These are phyloP conservation scores for Neurospora pannonica DNA, from an alignment of 495 filamentous ascomycete species.

Conservation along the genomic window DNA sequence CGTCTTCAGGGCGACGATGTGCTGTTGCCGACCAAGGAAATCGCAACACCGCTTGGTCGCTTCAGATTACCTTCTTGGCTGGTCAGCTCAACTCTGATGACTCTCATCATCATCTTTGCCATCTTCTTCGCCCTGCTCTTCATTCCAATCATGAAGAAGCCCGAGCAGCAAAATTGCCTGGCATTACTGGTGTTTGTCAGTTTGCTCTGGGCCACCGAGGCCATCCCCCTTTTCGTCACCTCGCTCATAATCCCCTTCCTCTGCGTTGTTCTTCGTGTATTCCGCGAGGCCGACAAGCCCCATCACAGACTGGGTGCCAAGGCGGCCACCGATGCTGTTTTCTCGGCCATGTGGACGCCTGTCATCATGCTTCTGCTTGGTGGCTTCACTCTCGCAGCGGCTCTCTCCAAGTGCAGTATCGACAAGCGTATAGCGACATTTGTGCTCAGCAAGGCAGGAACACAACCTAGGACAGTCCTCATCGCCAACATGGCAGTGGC, in stretches of 20 bases:
- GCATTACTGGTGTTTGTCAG: conserved; percentile 91
- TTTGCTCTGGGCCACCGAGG: conserved; percentile 95
- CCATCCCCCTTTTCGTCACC: conserved; percentile 95
- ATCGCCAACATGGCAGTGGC: conserved; percentile 98
- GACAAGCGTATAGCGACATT: conserved; percentile 95
- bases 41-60: conserved; percentile 72
- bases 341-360: conserved; percentile 96
- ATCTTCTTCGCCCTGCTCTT: conserved; percentile 65
- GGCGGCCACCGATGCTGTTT: conserved; percentile 69
- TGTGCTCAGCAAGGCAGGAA: conserved; percentile 94
- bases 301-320: conserved; percentile 61
- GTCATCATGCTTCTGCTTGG: conserved; percentile 98
- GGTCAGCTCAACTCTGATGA: conserved; percentile 69
- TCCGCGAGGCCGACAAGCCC: conserved; percentile 63
- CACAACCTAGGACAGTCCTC: conserved; percentile 75
- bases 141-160: conserved; percentile 67
- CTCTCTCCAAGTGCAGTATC: conserved; percentile 93
- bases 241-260: conserved; percentile 90
- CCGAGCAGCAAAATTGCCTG: conserved; percentile 91
- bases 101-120: conserved; percentile 57
- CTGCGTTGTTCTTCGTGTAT: conserved; percentile 75
- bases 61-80: conserved; percentile 72
- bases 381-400: conserved; percentile 92
- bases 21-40: conserved; percentile 47
- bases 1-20: conserved; percentile 76